These are phyloP conservation scores for Ogataea paradorogensis DNA, from an alignment of 805 yeast genomes.

Conservation along the genomic window DNA sequence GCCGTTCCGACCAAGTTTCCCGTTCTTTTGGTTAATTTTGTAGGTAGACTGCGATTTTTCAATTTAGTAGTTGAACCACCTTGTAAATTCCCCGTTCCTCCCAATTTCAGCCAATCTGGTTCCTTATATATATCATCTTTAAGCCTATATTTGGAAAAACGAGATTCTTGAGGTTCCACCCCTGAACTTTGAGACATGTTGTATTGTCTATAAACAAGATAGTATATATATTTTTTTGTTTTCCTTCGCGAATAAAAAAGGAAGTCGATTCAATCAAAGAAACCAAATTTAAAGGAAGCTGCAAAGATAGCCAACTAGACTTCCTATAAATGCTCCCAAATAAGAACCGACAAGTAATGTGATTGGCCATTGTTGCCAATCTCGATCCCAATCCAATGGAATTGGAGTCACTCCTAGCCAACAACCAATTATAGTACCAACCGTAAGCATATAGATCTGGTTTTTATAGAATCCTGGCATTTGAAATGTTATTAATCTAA, in stretches of 20 bases:
- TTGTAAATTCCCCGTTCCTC: conserved; percentile 2
- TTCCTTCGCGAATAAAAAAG: conserved; percentile 3
- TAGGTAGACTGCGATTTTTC: conserved; percentile 47
- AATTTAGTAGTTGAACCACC: conserved; percentile 37
- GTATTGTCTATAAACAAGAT: not conserved
- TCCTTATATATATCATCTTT: conserved; percentile 16
- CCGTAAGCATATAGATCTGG: conserved; percentile 37
- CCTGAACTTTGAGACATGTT: conserved; percentile 4
- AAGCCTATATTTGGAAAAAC: conserved; percentile 21
- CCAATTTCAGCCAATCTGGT: conserved; percentile 17
- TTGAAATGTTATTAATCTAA: conserved; percentile 30
- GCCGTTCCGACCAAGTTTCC: conserved; percentile 46
- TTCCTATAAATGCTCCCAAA: conserved; percentile 65
- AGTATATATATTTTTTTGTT: not conserved
- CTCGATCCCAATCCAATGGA: conserved; percentile 96
- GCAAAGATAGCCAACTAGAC: conserved; percentile 20
- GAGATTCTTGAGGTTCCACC: conserved; percentile 13
- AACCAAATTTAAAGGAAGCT: conserved; percentile 1
- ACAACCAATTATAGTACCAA: conserved; percentile 58
- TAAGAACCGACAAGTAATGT: conserved; percentile 80
- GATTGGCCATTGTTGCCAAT: conserved; percentile 96
- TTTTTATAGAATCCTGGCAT: conserved; percentile 28
- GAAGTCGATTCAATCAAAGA: too few relatives aligned
- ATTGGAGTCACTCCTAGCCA: conserved; percentile 95
- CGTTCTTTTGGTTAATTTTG: conserved; percentile 43